Evolutionary conservation across 78 protist species (phyloP), one percentile per base, ranked within the genome.

Genomic region (Dictyostelium capitatum): DNA sequence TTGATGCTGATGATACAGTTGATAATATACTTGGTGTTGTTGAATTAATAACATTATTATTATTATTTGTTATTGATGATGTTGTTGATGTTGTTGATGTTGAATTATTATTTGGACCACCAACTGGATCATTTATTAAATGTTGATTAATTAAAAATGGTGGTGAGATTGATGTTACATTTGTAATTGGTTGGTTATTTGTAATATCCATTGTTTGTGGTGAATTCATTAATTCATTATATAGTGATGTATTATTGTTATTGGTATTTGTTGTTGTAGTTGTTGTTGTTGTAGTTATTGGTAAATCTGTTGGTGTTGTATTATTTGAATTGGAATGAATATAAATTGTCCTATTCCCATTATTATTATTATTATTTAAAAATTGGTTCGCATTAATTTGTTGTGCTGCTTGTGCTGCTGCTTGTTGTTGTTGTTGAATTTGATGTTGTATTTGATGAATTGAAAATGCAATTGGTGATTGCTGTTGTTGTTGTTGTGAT

Each of bases 341-440:
- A 46, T 43, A 73, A 46, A 73, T 73, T 43, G 79, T 30, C 46
- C 79, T 73, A 73, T 73, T 73, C 46, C 75, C 75, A 67, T 67
- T 67, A 15, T 14, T 25, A 70, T 70, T 70, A 67, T 67, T 67
- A 15, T 14, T 25, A 70, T 70, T 70, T 70, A 41, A 41, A 70
- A 41, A n/a, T 70, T 70, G 78, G 15, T 28, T 70, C 50, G 78
- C 78, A 37, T 70, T 70, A 70, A 41, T 70, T 73, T 37, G 56
- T 73, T 37, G 79, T 43, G n/a, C n/a, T n/a, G n/a, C n/a, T n/a
- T 72, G 78, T 56, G 74, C 25, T 65, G 74, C 9, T 32, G 74
- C n/a, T 15, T 32, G 77, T 69, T 28, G 78, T 19, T 73, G 79
- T 46, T 37, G 79, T 15, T 70, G 78, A 28, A 70, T 17, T 70